Evolutionary conservation across 345 rosid species (phyloP).

Genomic region (Atalantia buxifolia): DNA sequence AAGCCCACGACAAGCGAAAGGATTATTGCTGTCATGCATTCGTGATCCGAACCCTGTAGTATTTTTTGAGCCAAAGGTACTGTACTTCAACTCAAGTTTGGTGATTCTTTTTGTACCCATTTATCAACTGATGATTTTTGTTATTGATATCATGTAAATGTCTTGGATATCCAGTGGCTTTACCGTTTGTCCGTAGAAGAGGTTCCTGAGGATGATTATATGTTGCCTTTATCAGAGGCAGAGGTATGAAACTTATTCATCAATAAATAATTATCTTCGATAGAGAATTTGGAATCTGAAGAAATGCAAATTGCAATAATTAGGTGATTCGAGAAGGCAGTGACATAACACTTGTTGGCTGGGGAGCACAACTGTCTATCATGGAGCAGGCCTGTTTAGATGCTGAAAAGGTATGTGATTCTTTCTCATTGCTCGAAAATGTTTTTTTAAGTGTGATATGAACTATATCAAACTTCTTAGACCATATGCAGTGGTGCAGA

Average conservation of each 20-base stretch:
- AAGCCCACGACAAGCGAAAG: constrained; percentile 86
- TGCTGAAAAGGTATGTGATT: constrained; percentile 55
- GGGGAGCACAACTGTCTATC: constrained; percentile 90
- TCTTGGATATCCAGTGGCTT: constrained; percentile 59
- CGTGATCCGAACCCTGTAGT: constrained; percentile 85
- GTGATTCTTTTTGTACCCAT: constrained; percentile 1
- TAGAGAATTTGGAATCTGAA: constrained; percentile 12
- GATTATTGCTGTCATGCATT: constrained; percentile 68
- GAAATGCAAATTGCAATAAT: constrained; percentile 9
- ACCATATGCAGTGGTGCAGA: not conserved
- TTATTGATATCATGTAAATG: constrained; percentile 1
- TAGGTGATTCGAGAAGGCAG: constrained; percentile 83
- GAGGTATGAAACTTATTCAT: constrained; percentile 44
- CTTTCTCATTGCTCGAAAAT: not conserved
- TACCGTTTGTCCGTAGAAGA: constrained; percentile 85
- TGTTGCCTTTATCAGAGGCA: constrained; percentile 85
- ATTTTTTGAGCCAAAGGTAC: constrained; percentile 91
- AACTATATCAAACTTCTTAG: too few relatives aligned
- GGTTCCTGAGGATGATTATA: constrained; percentile 87
- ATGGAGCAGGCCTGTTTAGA: constrained; percentile 86
- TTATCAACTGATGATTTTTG: constrained; percentile 6
- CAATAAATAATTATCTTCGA: not conserved
- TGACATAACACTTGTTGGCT: constrained; percentile 87
- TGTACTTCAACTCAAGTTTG: not conserved
- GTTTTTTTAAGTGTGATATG: not conserved